Base-by-base conservation (phyloP, 805 yeast species). In the Metschnikowia borealis region DNA sequence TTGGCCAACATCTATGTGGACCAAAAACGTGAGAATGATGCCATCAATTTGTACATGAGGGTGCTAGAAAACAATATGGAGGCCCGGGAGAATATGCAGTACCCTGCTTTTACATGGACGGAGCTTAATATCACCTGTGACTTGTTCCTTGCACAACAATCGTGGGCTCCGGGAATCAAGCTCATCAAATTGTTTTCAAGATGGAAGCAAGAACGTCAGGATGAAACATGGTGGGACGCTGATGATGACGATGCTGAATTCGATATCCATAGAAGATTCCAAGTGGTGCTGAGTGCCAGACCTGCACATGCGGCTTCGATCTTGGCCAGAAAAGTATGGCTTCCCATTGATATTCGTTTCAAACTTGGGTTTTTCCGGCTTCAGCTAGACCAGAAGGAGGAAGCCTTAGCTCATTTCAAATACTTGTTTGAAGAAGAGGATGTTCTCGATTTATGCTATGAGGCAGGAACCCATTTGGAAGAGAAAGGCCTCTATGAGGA, bases 301-400 rank as follows among this genome's bases (percentile, higher is more conserved):
- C 53, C 54, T 2, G 31, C 53, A 18, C 42, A 49, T 3, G 55
- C 51, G 6, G 44, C 49, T 6, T 32, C 45, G 3, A 61, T 64
- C 13, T 52, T 51, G 52, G 51, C 51, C 32, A 62, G 60, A 39
- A 53, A 50, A 14, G 81, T 67, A 56, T 66, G 75, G 7, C 67
- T 94, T 18, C 98, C 98, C 1, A 82, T 91, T 43, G 98, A 92
- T 69, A 87, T 94, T 23, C 69, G 98, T 48, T 84, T 83, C 31
- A 88, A 94, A 65, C 64, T 94, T 21, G 96, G 96, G 0, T 66
- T 83, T 10, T 74, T 88, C 44, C 76, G 99, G 51, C 68, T 94
- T 32, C 81, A 83, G 49, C 68, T 81, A 35, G 83, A 81, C 47
- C 75, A 84, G 40, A 71, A 75, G 26, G 78, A 77, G 1, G 97